phyloP scores from a whole-genome alignment of 352 stramenopile species.

The Plasmopara halstedii region DNA sequence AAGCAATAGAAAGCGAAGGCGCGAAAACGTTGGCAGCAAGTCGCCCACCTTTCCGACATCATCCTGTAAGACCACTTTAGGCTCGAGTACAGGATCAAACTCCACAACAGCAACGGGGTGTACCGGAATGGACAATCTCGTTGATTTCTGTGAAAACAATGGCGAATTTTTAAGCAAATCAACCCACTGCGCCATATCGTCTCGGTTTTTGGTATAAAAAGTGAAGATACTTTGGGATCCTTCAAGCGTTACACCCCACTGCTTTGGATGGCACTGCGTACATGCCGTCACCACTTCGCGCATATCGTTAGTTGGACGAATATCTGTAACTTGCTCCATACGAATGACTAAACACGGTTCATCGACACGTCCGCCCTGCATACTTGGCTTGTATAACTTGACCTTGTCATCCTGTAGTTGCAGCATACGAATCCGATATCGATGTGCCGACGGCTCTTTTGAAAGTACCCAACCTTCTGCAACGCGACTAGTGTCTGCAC shows the following conservation, averaged over 20 bases:
- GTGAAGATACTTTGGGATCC: slow-evolving; percentile 77
- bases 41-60: slow-evolving; percentile 74
- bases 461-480: slow-evolving; percentile 82
- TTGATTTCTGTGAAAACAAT: slow-evolving; percentile 49
- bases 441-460: slow-evolving; percentile 67
- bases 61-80: slow-evolving; percentile 59
- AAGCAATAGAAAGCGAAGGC: slow-evolving; percentile 65
- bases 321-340: slow-evolving; percentile 81
- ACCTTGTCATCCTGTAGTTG: slow-evolving; percentile 74
- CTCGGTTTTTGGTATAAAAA: slow-evolving; percentile 70
- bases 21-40: slow-evolving; percentile 54
- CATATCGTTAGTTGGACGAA: slow-evolving; percentile 76
- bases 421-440: slow-evolving; percentile 77
- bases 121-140: slow-evolving; percentile 68
- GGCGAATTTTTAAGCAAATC: slow-evolving; percentile 84
- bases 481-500: slow-evolving; percentile 33
- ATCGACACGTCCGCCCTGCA: slow-evolving; percentile 64
- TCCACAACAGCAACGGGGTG: slow-evolving; percentile 73
- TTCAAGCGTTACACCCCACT: slow-evolving; percentile 80
- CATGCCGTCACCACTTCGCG: slow-evolving; percentile 66
- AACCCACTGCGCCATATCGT: slow-evolving; percentile 81
- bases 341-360: slow-evolving; percentile 62
- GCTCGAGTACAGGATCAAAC: slow-evolving; percentile 58
- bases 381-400: slow-evolving; percentile 79
- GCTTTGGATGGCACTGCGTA: slow-evolving; percentile 80